These are phyloP conservation scores for Paramecium biaurelia DNA, from an alignment of 73 alveolate species.

Conservation along the genomic window DNA sequence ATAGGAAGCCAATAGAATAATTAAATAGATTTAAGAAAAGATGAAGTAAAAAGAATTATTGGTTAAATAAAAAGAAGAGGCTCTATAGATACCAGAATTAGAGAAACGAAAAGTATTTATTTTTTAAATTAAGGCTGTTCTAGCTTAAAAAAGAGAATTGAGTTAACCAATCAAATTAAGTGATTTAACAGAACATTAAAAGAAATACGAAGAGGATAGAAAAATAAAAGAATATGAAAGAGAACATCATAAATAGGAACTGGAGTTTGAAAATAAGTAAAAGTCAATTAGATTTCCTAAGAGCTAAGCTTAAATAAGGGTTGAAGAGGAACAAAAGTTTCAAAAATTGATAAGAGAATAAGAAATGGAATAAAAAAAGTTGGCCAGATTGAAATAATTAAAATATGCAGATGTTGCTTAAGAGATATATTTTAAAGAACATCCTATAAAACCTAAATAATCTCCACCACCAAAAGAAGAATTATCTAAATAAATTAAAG, in stretches of 20 bases:
- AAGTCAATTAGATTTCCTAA: neutral
- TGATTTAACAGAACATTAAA: slow-evolving; percentile 44
- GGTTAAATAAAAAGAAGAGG: slow-evolving; percentile 28
- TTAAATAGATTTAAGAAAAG: neutral
- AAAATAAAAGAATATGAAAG: slow-evolving; percentile 48
- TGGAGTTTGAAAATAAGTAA: neutral
- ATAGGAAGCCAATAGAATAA: neutral
- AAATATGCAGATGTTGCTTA: slow-evolving; percentile 54
- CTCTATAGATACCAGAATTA: slow-evolving; percentile 38
- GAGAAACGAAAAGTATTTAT: slow-evolving; percentile 46
- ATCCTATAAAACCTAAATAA: neutral
- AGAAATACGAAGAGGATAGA: slow-evolving; percentile 55
- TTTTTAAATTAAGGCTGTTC: neutral
- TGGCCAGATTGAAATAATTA: neutral
- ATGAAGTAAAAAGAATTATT: neutral
- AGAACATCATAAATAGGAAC: slow-evolving; percentile 9
- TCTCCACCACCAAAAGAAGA: neutral
- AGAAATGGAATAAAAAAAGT: slow-evolving; percentile 19
- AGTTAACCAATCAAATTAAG: slow-evolving; percentile 52
- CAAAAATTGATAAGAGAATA: neutral
- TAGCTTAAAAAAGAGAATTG: slow-evolving; percentile 56
- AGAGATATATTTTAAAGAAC: slow-evolving; percentile 47
- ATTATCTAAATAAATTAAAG: neutral
- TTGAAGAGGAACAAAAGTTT: slow-evolving; percentile 7
- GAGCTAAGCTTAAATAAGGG: slow-evolving; percentile 19